Base-by-base conservation (phyloP, 2,329 filamentous ascomycete genomes). In the Albifimbria verrucaria region DNA sequence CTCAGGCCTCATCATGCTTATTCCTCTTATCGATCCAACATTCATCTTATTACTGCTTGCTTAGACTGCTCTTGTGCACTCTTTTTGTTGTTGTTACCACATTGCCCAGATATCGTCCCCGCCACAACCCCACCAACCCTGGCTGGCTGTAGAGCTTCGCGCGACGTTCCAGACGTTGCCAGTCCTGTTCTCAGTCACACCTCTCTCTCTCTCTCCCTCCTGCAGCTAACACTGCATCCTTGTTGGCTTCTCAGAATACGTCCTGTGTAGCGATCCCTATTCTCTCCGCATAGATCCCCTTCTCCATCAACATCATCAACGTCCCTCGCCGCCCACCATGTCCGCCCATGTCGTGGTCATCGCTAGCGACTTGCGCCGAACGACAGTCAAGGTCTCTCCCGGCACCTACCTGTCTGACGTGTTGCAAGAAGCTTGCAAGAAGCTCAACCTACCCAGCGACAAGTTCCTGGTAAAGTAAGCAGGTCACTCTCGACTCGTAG, bases 341-440 rank as follows among this genome's bases (percentile, higher is more conserved):
- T 85, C 91, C 59, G 88, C 92, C 50, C 89, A 94, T 68, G 91
- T 97, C 54, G 88, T 92, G 62, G 90, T 97, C 50, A 86, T 96
- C 59, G 87, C 93, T 68, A 85, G 88, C 39, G 86, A 90, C 61
- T 81, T 92, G 61, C 86, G 89, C 60, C 83, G 91, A 62, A 83
- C 86, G 49, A 89, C 83, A 42, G 79, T 99, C 71, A 96, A 96
- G 72, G 92, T 94, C 52, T 88, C 81, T 0, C 91, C 92, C 0
- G 81, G 81, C 52, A 96, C 87, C 58, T 88, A 90, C 62, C 76
- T 99, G 61, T 88, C 88, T 53, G 92, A 97, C 66, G 82, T 99
- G 2, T 79, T 96, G 18, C 83, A 90, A 56, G 89, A 97, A 71
- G 93, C 93, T 45, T 97, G 93, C 69, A 78, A 79, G 61, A 96